Percentiles rank a stretch among this genome's conserved stretches.
phyloP scores from a whole-genome alignment of 108 stramenopile species.

The Fragilaria crotonensis region DNA sequence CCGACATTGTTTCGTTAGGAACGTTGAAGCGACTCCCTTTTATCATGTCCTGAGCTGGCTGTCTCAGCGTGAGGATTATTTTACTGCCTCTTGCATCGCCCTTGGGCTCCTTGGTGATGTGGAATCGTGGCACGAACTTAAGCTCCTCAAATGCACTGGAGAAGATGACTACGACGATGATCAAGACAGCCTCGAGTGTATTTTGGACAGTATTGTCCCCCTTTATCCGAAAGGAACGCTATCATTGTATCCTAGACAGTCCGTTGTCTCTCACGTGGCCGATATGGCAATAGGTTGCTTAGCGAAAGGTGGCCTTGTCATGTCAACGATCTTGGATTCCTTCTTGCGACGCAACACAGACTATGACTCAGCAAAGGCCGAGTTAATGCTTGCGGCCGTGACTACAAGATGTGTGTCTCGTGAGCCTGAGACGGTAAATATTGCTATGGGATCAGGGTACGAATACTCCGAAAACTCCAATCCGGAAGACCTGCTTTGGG shows the following conservation, averaged over 20 bases:
- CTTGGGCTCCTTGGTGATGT: constrained; percentile 56
- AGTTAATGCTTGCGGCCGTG: constrained; percentile 54
- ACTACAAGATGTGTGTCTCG: constrained; percentile 23
- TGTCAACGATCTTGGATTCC: constrained; percentile 50
- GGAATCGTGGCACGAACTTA: constrained; percentile 51
- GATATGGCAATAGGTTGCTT: constrained; percentile 80
- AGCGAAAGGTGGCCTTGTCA: constrained; percentile 52
- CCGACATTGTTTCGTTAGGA: constrained; percentile 37
- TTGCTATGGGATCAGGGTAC: constrained; percentile 8
- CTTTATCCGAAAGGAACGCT: constrained; percentile 10
- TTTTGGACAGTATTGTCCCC: constrained; percentile 67
- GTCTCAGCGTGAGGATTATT: constrained; percentile 54
- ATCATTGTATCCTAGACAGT: constrained; percentile 1
- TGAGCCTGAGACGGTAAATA: constrained; percentile 8
- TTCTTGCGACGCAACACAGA: constrained; percentile 48
- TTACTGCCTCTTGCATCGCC: constrained; percentile 68
- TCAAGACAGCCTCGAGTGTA: constrained; percentile 34
- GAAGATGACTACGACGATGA: constrained; percentile 34
- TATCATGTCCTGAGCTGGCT: constrained; percentile 73
- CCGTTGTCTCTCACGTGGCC: constrained; percentile 38
- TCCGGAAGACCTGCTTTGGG: constrained; percentile 46
- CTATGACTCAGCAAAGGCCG: constrained; percentile 61
- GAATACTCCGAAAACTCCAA: not conserved
- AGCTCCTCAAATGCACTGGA: constrained; percentile 12
- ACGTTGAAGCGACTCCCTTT: constrained; percentile 56